Evolutionary conservation across 805 yeast species (phyloP).

Genomic region (Lipomyces starkeyi): DNA sequence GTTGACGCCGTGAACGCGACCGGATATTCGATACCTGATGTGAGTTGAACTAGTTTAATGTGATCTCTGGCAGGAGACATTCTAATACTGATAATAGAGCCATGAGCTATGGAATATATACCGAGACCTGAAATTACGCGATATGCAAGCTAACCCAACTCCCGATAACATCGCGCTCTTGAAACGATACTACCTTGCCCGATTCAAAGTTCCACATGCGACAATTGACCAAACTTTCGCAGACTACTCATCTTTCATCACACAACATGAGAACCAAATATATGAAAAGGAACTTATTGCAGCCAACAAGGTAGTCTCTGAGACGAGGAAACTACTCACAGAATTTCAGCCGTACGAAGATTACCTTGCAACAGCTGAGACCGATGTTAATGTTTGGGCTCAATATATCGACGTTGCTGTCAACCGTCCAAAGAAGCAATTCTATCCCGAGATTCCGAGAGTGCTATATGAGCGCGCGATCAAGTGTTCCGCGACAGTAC

Average conservation of each 20-base stretch:
- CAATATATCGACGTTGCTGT: slow-evolving; percentile 41
- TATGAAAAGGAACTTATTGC: slow-evolving; percentile 42
- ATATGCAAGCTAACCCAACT: slow-evolving; percentile 8
- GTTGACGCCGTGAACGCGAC: slow-evolving; percentile 36
- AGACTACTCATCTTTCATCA: slow-evolving; percentile 42
- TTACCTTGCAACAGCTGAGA: slow-evolving; percentile 8
- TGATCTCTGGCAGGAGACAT: not conserved
- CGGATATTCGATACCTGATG: slow-evolving; percentile 30
- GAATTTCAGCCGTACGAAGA: slow-evolving; percentile 38
- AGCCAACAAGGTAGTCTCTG: slow-evolving; percentile 38
- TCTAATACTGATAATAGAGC: slow-evolving; percentile 22
- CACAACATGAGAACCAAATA: slow-evolving; percentile 34
- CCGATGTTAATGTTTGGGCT: slow-evolving; percentile 35
- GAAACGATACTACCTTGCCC: slow-evolving; percentile 34
- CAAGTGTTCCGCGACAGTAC: slow-evolving; percentile 16
- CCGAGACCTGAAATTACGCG: slow-evolving; percentile 25
- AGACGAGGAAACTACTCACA: slow-evolving; percentile 24
- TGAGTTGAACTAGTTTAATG: not conserved
- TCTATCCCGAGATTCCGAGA: slow-evolving; percentile 25
- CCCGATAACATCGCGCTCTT: slow-evolving; percentile 19
- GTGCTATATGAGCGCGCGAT: slow-evolving; percentile 44
- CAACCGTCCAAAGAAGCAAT: slow-evolving; percentile 32
- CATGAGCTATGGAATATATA: slow-evolving; percentile 39
- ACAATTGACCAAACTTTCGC: slow-evolving; percentile 41
- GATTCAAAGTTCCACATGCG: slow-evolving; percentile 42